These are phyloP conservation scores for Trametes hirsuta DNA, from an alignment of 1,284 basidiomycete species.

Conservation along the genomic window DNA sequence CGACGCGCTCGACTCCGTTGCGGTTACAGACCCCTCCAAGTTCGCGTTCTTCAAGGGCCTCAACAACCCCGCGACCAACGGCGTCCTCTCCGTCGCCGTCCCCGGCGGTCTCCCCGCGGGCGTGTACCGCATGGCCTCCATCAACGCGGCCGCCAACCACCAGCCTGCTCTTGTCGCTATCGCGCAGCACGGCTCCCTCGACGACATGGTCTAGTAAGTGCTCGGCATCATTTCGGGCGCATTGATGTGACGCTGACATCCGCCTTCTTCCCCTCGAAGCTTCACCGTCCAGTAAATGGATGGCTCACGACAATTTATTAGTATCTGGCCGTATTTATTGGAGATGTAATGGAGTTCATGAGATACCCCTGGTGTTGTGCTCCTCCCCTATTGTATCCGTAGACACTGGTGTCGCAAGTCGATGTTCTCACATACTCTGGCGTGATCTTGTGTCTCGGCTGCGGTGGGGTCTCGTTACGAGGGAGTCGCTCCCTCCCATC, in stretches of 20 bases:
- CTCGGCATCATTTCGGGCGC: neutral
- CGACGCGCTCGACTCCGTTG: conserved; percentile 49
- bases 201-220: conserved; percentile 50
- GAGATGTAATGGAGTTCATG: conserved; percentile 8
- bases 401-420: conserved; percentile 21
- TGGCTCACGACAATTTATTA: neutral
- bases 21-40: conserved; percentile 54
- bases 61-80: conserved; percentile 47
- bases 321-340: conserved; percentile 17
- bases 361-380: conserved; percentile 19
- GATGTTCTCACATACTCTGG: conserved; percentile 13
- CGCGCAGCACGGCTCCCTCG: conserved; percentile 43
- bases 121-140: conserved; percentile 52
- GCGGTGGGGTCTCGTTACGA: no score
- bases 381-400: conserved; percentile 16
- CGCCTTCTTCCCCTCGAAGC: neutral
- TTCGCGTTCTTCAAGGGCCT: conserved; percentile 74
- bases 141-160: conserved; percentile 57
- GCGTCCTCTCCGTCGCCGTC: conserved; percentile 56
- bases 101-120: conserved; percentile 59
- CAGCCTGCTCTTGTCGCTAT: conserved; percentile 56
- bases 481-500: no score
- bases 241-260: neutral
- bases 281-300: conserved; percentile 19
- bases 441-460: neutral